Percentiles rank a stretch among this genome's conserved stretches.
phyloP scores from a whole-genome alignment of 2,329 filamentous ascomycete species.

The Pseudogymnoascus sp. region DNA sequence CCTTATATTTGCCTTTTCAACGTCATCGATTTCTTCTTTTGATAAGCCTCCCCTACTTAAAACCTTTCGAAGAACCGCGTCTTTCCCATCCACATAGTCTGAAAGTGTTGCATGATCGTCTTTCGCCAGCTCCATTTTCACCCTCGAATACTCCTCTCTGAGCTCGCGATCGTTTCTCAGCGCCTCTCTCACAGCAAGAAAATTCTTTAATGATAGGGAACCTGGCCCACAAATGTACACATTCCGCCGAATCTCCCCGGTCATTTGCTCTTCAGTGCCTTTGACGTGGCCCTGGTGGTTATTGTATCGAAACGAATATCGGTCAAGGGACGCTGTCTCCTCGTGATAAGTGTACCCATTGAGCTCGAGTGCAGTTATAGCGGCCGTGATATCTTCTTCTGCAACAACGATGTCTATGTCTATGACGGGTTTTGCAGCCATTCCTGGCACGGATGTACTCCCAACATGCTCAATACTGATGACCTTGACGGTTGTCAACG shows the following conservation, averaged over 20 bases:
- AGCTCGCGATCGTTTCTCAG: constrained; percentile 29
- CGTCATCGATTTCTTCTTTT: constrained; percentile 20
- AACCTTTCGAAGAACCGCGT: constrained; percentile 22
- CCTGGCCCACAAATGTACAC: constrained; percentile 35
- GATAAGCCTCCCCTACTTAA: constrained; percentile 20
- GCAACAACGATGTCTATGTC: constrained; percentile 46
- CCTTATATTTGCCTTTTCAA: constrained; percentile 16
- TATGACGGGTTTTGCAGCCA: constrained; percentile 47
- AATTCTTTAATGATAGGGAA: constrained; percentile 32
- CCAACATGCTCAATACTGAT: constrained; percentile 41
- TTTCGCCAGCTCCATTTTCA: constrained; percentile 20
- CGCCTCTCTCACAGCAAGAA: constrained; percentile 34
- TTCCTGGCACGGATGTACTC: constrained; percentile 44
- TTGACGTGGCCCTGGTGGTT: background rate
- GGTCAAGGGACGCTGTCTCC: constrained; percentile 33
- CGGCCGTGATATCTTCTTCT: constrained; percentile 24
- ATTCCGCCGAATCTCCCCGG: constrained; percentile 28
- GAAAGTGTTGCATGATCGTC: constrained; percentile 14
- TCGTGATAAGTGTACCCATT: constrained; percentile 33
- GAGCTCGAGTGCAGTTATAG: constrained; percentile 29
- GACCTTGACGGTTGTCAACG: constrained; percentile 14
- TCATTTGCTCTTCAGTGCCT: background rate
- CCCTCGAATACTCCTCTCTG: constrained; percentile 25
- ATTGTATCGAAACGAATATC: constrained; percentile 32
- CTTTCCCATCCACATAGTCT: constrained; percentile 21